Evolutionary conservation across 257 asterid species (phyloP).

Genomic region (Solanum clarkiae): DNA sequence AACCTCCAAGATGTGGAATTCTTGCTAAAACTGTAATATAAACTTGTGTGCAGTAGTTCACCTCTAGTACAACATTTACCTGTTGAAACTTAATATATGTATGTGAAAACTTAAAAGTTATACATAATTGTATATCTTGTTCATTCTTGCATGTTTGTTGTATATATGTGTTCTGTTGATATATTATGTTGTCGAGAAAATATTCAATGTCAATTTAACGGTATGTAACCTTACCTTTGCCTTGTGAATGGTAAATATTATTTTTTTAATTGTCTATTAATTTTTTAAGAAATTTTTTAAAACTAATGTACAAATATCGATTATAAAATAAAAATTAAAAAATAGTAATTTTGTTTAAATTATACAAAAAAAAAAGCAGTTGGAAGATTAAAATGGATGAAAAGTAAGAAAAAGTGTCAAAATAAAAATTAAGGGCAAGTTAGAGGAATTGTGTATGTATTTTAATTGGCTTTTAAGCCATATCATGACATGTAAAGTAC

Average conservation of each 20-base stretch:
- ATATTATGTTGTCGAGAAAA: background rate
- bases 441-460: too few species aligned
- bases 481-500: too few species aligned
- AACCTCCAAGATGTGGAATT: conserved; percentile 15
- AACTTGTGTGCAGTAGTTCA: conserved; percentile 35
- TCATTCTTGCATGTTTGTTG: conserved; percentile 14
- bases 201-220: background rate
- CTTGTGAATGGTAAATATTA: background rate
- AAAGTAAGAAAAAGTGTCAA: too few species aligned
- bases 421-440: too few species aligned
- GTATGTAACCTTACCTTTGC: background rate
- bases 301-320: too few species aligned
- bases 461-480: too few species aligned
- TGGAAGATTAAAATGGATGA: too few species aligned
- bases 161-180: background rate
- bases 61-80: conserved; percentile 6
- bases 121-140: conserved; percentile 35
- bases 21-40: conserved; percentile 35
- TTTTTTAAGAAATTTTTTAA: too few species aligned
- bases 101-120: conserved; percentile 29
- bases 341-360: too few species aligned
- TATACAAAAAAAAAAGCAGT: too few species aligned
- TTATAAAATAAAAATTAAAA: too few species aligned
- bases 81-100: conserved; percentile 8
- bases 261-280: too few species aligned